A percentile compares a stretch with the other conserved stretches of the same genome.
These are phyloP conservation scores for Grammothele lineata DNA, from an alignment of 768 basidiomycete genomes.

Conservation along the genomic window DNA sequence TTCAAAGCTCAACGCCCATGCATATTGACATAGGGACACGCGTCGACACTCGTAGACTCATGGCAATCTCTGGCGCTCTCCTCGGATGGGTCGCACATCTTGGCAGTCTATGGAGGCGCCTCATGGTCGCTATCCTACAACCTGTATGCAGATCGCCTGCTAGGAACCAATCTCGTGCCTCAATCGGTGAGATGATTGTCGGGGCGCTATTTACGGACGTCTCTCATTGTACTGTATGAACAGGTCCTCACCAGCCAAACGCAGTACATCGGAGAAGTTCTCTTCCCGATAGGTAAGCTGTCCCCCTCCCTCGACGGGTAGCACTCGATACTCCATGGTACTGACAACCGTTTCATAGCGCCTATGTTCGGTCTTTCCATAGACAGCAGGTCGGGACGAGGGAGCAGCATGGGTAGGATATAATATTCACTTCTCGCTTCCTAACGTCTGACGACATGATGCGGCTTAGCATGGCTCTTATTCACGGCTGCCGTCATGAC, in stretches of 20 bases:
- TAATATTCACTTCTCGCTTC: slow-evolving; percentile 4
- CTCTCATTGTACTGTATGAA: too few species aligned
- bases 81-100: slow-evolving; percentile 3
- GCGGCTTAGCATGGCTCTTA: slow-evolving; percentile 15
- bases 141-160: slow-evolving; percentile 11
- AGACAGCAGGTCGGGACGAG: not conserved
- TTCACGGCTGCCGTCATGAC: slow-evolving; percentile 12
- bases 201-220: too few species aligned
- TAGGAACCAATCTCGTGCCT: slow-evolving; percentile 6
- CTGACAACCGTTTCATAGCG: too few species aligned
- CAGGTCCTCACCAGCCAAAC: slow-evolving; percentile 9
- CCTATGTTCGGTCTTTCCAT: slow-evolving; percentile 1
- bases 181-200: slow-evolving; percentile 1
- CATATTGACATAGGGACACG: slow-evolving; percentile 7
- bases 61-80: slow-evolving; percentile 9
- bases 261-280: slow-evolving; percentile 2
- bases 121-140: slow-evolving; percentile 17
- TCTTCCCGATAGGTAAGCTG: not conserved
- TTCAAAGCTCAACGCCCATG: too few species aligned
- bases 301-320: too few species aligned
- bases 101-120: slow-evolving; percentile 8
- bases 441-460: slow-evolving; percentile 12
- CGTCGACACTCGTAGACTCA: slow-evolving; percentile 2
- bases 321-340: too few species aligned
- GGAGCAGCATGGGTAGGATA: slow-evolving; percentile 1